phyloP scores from a whole-genome alignment of 352 stramenopile genomes.

The Pythium dissotocum region DNA sequence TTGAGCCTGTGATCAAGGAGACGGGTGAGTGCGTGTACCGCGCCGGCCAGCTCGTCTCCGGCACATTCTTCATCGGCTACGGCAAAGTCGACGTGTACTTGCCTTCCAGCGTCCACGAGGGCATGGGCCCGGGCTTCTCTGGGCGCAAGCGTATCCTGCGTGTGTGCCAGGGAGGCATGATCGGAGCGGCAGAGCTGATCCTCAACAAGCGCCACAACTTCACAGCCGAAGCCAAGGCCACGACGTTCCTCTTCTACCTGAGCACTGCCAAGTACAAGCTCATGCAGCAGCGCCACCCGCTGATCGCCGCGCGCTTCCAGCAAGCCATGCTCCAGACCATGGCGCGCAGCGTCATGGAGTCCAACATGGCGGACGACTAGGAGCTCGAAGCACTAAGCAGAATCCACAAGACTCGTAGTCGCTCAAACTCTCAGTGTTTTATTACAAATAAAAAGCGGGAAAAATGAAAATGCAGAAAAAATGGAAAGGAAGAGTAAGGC shows the following conservation, averaged over 20 bases:
- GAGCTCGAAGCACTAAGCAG: background rate
- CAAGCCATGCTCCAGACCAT: conserved; percentile 86
- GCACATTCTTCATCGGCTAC: conserved; percentile 83
- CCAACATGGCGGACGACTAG: conserved; percentile 81
- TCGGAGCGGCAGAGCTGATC: conserved; percentile 79
- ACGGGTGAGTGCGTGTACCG: conserved; percentile 70
- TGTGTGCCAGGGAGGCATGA: conserved; percentile 78
- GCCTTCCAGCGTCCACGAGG: conserved; percentile 75
- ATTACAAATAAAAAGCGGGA: conserved; percentile 41
- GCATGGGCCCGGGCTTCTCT: conserved; percentile 75
- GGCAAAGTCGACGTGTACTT: conserved; percentile 87
- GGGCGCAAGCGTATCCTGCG: conserved; percentile 80
- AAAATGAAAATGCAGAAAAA: conserved; percentile 15
- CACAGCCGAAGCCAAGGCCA: conserved; percentile 63
- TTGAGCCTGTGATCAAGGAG: conserved; percentile 57
- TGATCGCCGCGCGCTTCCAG: conserved; percentile 76
- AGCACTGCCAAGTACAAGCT: conserved; percentile 65
- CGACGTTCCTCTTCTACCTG: conserved; percentile 82
- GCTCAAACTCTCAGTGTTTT: conserved; percentile 24
- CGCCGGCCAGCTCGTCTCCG: conserved; percentile 57
- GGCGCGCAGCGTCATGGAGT: conserved; percentile 83
- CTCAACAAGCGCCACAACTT: conserved; percentile 84
- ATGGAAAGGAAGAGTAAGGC: background rate
- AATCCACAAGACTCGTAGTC: background rate
- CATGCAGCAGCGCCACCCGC: conserved; percentile 71